Percentiles rank a stretch among this genome's conserved stretches.
These are phyloP conservation scores for Chaetomium strumarium DNA, from an alignment of 2,329 filamentous ascomycete genomes.

Conservation along the genomic window DNA sequence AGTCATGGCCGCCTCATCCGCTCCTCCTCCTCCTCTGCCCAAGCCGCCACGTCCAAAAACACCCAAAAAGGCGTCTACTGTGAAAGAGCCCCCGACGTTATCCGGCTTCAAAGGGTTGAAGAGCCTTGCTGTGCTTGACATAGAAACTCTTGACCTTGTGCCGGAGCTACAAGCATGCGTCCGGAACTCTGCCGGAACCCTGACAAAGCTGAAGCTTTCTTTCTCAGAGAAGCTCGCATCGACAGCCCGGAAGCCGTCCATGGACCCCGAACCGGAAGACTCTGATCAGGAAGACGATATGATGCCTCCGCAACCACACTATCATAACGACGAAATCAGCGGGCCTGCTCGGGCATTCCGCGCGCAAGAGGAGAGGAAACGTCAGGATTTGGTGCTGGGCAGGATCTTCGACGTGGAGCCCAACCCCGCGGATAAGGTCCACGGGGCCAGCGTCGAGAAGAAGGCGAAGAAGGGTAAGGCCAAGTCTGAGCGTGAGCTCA, in stretches of 20 bases:
- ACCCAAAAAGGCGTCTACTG: slow-evolving; percentile 28
- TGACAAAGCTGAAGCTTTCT: slow-evolving; percentile 52
- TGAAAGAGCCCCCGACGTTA: slow-evolving; percentile 46
- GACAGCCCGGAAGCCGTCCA: slow-evolving; percentile 39
- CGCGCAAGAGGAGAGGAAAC: slow-evolving; percentile 48
- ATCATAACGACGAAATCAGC: slow-evolving; percentile 33
- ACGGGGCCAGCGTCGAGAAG: not conserved
- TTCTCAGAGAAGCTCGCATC: slow-evolving; percentile 49
- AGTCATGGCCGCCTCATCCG: slow-evolving; percentile 23
- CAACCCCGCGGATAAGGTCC: slow-evolving; percentile 32
- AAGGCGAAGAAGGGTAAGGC: slow-evolving; percentile 23
- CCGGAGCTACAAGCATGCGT: slow-evolving; percentile 52
- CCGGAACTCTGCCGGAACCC: slow-evolving; percentile 46
- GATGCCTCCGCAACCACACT: slow-evolving; percentile 31
- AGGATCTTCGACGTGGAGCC: slow-evolving; percentile 48
- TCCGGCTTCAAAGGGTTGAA: slow-evolving; percentile 52
- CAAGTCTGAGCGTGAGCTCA: slow-evolving; percentile 28
- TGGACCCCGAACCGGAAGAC: slow-evolving; percentile 34
- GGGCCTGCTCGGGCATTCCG: slow-evolving; percentile 41
- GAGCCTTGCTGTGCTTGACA: slow-evolving; percentile 51
- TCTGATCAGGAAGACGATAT: slow-evolving; percentile 52
- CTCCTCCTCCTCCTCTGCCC: slow-evolving; percentile 30
- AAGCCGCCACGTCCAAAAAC: slow-evolving; percentile 34
- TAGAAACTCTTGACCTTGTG: slow-evolving; percentile 52
- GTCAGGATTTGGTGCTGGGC: slow-evolving; percentile 48